A percentile compares a stretch with the other conserved stretches of the same genome.
Evolutionary conservation across 2,329 filamentous ascomycete genomes (phyloP).

Genomic region (Arthroderma sp.): DNA sequence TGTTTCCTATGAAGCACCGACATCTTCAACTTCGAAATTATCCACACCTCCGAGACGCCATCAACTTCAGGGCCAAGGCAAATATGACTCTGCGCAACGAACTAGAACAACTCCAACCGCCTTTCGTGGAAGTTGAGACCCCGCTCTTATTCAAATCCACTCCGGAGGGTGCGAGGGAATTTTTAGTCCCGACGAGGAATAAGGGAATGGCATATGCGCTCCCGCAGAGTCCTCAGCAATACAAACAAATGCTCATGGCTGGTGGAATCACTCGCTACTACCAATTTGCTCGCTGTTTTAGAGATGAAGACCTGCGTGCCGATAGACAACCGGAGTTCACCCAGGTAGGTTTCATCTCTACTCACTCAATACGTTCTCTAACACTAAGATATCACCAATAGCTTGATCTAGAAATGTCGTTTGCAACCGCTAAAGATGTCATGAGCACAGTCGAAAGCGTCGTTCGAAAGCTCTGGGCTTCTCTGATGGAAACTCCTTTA

Average conservation of each 20-base stretch:
- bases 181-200: conserved; percentile 74
- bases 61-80: conserved; percentile 56
- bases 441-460: conserved; percentile 45
- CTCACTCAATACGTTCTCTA: not conserved
- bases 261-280: conserved; percentile 72
- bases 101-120: conserved; percentile 39
- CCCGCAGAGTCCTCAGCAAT: conserved; percentile 93
- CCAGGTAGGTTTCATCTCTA: conserved; percentile 43
- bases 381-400: conserved; percentile 22
- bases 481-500: conserved; percentile 33
- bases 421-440: conserved; percentile 58
- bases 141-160: conserved; percentile 95
- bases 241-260: conserved; percentile 96
- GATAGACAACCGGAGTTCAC: conserved; percentile 96
- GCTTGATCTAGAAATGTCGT: conserved; percentile 90
- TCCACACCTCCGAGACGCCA: conserved; percentile 48
- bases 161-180: conserved; percentile 87
- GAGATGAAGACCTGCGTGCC: conserved; percentile 83
- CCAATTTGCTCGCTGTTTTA: conserved; percentile 88
- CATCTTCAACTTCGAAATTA: conserved; percentile 79
- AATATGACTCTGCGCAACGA: conserved; percentile 41
- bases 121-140: conserved; percentile 73
- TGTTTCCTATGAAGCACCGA: conserved; percentile 60
- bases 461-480: conserved; percentile 42
- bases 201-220: conserved; percentile 73